Conservation (phyloP, 805 yeast species). For the Clavispora santaluciae region DNA sequence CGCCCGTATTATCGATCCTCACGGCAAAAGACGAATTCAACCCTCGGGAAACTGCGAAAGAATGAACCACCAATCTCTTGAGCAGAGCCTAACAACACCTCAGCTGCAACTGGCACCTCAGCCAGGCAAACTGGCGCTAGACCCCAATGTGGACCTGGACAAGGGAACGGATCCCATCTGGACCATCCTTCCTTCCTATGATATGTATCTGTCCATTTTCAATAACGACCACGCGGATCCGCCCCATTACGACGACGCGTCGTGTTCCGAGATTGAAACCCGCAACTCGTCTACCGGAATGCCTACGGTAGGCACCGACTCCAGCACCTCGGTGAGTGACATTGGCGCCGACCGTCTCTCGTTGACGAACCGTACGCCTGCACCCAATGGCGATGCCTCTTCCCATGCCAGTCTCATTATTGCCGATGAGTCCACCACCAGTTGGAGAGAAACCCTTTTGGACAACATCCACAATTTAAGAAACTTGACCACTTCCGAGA, state of each 20-base stretch:
- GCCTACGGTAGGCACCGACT: not conserved
- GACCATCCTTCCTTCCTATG: conserved; percentile 38
- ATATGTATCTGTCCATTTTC: conserved; percentile 24
- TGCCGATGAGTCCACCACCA: conserved; percentile 29
- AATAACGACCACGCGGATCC: conserved; percentile 8
- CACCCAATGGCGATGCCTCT: not conserved
- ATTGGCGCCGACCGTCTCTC: not conserved
- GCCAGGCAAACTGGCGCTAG: no score
- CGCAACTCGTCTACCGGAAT: not conserved
- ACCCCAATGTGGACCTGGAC: not conserved
- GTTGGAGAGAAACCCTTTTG: conserved; percentile 36
- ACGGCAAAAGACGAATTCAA: no score
- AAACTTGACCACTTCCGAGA: conserved; percentile 27
- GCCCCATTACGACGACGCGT: conserved; percentile 12
- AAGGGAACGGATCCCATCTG: conserved; percentile 24
- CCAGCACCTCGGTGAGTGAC: not conserved
- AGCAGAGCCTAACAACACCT: no score
- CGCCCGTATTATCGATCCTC: no score
- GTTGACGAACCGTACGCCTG: not conserved
- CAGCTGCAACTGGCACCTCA: no score
- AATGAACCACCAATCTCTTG: no score
- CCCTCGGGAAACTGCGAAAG: no score
- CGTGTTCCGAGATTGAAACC: conserved; percentile 1
- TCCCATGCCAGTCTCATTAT: conserved; percentile 16
- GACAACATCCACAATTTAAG: conserved; percentile 33